These are phyloP conservation scores for Debaryomycetaceae sp. DNA, from an alignment of 1,139 yeast genomes.

Conservation along the genomic window DNA sequence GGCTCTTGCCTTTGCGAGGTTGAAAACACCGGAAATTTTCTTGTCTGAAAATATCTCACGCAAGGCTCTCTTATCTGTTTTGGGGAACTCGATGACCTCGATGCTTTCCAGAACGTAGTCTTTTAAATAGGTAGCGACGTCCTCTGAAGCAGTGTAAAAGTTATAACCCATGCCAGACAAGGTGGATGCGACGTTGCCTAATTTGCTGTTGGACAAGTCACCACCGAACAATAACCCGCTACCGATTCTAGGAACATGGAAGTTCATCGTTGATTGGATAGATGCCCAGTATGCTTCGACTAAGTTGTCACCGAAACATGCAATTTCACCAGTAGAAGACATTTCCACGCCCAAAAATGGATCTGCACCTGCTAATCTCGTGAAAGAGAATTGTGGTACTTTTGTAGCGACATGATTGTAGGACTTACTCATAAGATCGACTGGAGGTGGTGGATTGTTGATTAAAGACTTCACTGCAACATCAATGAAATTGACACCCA, in stretches of 20 bases:
- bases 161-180: conserved; percentile 77
- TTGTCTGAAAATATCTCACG: conserved; percentile 89
- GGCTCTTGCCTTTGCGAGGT: conserved; percentile 88
- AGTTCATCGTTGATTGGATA: conserved; percentile 94
- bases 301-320: conserved; percentile 85
- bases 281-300: conserved; percentile 97
- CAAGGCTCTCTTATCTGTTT: conserved; percentile 85
- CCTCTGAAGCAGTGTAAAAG: conserved; percentile 70
- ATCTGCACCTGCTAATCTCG: conserved; percentile 98
- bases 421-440: conserved; percentile 58
- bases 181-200: conserved; percentile 70
- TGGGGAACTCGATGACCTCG: conserved; percentile 82
- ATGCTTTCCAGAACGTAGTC: conserved; percentile 45
- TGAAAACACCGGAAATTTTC: conserved; percentile 83
- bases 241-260: conserved; percentile 88
- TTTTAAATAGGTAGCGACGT: conserved; percentile 65
- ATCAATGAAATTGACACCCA: conserved; percentile 90
- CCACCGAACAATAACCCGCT: conserved; percentile 91
- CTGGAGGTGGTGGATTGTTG: conserved; percentile 67
- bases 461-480: conserved; percentile 87
- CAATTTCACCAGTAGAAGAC: conserved; percentile 99
- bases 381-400: conserved; percentile 97
- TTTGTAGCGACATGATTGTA: conserved; percentile 87
- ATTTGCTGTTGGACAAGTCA: conserved; percentile 66
- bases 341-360: conserved; percentile 98